Conservation (phyloP, 371 early-diverging fungal genomes). For the Actinomortierella wolfii region DNA sequence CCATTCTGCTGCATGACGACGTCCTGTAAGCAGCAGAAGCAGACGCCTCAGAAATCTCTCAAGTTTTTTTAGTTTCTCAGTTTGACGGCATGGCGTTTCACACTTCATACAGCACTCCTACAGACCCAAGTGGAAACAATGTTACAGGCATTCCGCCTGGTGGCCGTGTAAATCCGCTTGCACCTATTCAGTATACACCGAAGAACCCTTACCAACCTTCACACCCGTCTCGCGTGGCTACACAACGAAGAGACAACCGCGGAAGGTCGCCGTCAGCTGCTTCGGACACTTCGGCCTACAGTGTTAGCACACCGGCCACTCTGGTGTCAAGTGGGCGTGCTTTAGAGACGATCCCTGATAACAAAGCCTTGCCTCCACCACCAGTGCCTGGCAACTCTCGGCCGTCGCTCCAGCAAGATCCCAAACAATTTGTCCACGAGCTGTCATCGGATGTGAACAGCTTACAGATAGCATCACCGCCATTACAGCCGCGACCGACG, state of each 20-base stretch:
- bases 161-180: constrained; percentile 21
- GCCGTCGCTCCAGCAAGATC: no score
- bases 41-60: not conserved
- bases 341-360: not conserved
- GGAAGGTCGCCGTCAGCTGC: constrained; percentile 2
- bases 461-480: no score
- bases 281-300: constrained; percentile 4
- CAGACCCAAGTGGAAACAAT: constrained; percentile 10
- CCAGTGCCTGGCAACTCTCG: no score
- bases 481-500: no score
- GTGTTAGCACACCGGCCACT: not conserved
- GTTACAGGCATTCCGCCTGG: constrained; percentile 6
- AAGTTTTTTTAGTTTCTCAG: not conserved
- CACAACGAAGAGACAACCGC: constrained; percentile 7
- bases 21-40: no score
- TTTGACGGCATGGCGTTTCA: not conserved
- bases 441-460: no score
- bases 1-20: no score
- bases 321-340: no score
- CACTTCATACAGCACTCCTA: constrained; percentile 20
- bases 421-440: no score
- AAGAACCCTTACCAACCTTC: constrained; percentile 34
- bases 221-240: not conserved
- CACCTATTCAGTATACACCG: constrained; percentile 33
- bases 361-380: constrained; percentile 2